A percentile compares a stretch with the other conserved stretches of the same genome.
These are phyloP conservation scores for Colletotrichum sublineola DNA, from an alignment of 2,329 filamentous ascomycete species.

Conservation along the genomic window DNA sequence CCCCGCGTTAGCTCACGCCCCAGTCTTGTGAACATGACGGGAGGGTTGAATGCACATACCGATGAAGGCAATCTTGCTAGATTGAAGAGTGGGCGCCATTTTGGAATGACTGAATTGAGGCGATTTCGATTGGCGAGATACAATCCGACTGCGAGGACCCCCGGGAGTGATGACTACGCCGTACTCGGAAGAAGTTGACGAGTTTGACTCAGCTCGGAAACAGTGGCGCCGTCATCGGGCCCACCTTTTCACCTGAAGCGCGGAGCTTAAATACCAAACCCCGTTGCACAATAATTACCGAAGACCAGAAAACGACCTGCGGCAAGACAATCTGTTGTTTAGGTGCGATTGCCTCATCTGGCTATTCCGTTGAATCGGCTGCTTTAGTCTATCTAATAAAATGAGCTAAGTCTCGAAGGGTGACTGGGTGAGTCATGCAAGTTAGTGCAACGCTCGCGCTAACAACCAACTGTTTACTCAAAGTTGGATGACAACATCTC, in stretches of 20 bases:
- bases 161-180: background rate
- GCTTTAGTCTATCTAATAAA: too few species aligned
- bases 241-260: conserved; percentile 7
- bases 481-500: too few species aligned
- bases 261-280: conserved; percentile 12
- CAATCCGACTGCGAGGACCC: background rate
- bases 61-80: conserved; percentile 27
- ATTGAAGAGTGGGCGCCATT: conserved; percentile 11
- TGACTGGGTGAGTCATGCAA: too few species aligned
- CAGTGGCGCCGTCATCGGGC: background rate
- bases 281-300: background rate
- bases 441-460: too few species aligned
- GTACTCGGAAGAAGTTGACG: conserved; percentile 3
- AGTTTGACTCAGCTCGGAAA: conserved; percentile 22
- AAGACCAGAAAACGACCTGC: background rate
- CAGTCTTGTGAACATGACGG: background rate
- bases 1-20: conserved; percentile 13
- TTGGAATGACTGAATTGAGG: background rate
- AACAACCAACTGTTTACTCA: too few species aligned
- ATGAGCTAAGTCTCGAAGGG: too few species aligned
- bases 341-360: too few species aligned
- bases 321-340: too few species aligned
- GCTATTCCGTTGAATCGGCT: too few species aligned
- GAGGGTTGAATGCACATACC: background rate
- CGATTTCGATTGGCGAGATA: background rate